Evolutionary conservation across 495 filamentous ascomycete genomes (phyloP).

Genomic region (Aspergillus asperescens): DNA sequence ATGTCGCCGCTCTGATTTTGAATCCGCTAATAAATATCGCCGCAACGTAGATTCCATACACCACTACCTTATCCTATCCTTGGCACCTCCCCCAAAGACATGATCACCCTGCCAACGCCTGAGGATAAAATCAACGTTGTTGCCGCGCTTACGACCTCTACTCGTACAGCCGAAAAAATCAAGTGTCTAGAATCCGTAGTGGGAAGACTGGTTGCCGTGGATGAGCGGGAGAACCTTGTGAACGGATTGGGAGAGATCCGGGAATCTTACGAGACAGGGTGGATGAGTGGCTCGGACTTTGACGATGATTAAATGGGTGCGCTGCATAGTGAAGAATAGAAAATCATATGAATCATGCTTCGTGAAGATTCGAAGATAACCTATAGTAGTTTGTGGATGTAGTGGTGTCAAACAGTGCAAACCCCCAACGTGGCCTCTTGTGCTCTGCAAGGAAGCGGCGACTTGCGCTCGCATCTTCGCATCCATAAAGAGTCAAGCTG

Average conservation of each 20-base stretch:
- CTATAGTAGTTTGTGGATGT: too few species aligned
- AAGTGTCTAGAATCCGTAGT: constrained; percentile 59
- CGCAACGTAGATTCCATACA: constrained; percentile 48
- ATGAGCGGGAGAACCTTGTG: constrained; percentile 74
- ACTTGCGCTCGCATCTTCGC: constrained; percentile 7
- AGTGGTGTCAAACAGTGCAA: constrained; percentile 17
- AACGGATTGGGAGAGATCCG: constrained; percentile 82
- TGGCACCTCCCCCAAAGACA: constrained; percentile 70
- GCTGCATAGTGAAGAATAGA: not conserved
- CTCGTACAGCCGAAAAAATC: constrained; percentile 62
- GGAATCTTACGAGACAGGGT: constrained; percentile 85
- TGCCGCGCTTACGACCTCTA: constrained; percentile 66
- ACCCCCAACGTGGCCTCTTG: constrained; percentile 26
- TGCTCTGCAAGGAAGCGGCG: not conserved
- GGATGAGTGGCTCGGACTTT: constrained; percentile 77
- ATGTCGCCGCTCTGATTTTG: not conserved
- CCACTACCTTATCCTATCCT: constrained; percentile 67
- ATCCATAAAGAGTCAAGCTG: constrained; percentile 2
- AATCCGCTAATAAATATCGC: constrained; percentile 2
- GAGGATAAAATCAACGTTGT: constrained; percentile 50
- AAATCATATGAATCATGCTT: not conserved
- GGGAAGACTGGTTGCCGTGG: constrained; percentile 54
- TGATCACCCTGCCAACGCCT: constrained; percentile 44
- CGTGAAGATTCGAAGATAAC: too few species aligned
- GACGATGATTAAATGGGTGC: constrained; percentile 59